Evolutionary conservation across 1,284 basidiomycete genomes (phyloP), one percentile per base, ranked within the genome.

Genomic region (Meira miltonrushii): DNA sequence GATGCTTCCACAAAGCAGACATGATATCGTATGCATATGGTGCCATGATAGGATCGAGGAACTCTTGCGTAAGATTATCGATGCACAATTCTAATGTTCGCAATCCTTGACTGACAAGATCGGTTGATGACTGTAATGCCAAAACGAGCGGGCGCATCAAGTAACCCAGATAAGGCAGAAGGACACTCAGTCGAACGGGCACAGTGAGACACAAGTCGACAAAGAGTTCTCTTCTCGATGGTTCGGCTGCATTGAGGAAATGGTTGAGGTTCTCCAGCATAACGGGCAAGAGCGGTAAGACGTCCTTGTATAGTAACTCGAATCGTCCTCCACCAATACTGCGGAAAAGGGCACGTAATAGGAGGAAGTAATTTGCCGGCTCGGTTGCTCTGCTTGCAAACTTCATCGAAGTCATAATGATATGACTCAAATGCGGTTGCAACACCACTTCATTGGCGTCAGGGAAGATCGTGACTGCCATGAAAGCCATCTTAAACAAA

Each of bases 41-140:
- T 63, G 87, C 90, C 75, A 99, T 86, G 1, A 93, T 95, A 0
- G 95, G 96, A 73, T 98, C 95, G 28, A 99, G 84, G 82, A 98
- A 99, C 78, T 98, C 95, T 17, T 93, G 92, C 0, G 93, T 97
- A 23, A 99, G 84, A 75, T 98, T 99, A 82, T 99, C 96, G 77
- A 99, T 96, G 80, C 94, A 98, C n/a, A 99, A 83, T 79, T 99
- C 96, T 60, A 99, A 85, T 0, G 95, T 98, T 5, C 96, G 86
- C 38, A 99, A 82, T 46, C 95, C 95, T 81, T 99, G 95, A 47
- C 91, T 88, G 59, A 98, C 89, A 52, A 97, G 85, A 61, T 99
- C 94, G 3, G 88, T 84, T 41, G 71, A 71, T 5, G 74, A 92
- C 62, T 89, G 87, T 49, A 99, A 82, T 10, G 95, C 93, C 53